Conservation (phyloP, 1,139 yeast genomes). For the Scheffersomyces lignicola region DNA sequence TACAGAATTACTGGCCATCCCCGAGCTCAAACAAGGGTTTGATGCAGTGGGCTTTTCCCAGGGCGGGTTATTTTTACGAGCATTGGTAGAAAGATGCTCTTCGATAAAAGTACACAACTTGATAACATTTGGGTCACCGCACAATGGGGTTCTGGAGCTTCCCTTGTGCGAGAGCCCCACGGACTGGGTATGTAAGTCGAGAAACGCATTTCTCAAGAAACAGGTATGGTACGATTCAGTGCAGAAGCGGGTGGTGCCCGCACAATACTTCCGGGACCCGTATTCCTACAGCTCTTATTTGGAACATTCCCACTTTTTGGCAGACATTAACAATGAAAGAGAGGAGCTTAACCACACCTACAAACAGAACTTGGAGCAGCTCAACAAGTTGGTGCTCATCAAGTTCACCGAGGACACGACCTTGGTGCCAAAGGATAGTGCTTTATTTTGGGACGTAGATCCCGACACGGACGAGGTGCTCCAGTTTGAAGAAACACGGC, state of each 20-base stretch:
- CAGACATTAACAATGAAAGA: conserved; percentile 65
- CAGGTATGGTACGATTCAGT: conserved; percentile 63
- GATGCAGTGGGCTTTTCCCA: conserved; percentile 82
- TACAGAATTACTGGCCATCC: conserved; percentile 34
- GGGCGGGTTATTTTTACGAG: conserved; percentile 75
- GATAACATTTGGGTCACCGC: conserved; percentile 81
- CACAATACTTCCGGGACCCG: conserved; percentile 72
- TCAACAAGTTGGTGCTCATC: conserved; percentile 59
- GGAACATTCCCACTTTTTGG: conserved; percentile 54
- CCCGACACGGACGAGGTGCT: conserved; percentile 39
- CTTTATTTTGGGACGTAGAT: conserved; percentile 64
- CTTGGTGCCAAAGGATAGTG: conserved; percentile 70
- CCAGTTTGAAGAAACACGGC: conserved; percentile 48
- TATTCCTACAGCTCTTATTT: conserved; percentile 47
- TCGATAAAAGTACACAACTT: conserved; percentile 52
- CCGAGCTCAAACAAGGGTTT: conserved; percentile 54
- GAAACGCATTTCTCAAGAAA: conserved; percentile 54
- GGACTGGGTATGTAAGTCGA: conserved; percentile 62
- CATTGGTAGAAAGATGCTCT: conserved; percentile 58
- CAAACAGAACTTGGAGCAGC: conserved; percentile 35
- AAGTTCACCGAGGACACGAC: conserved; percentile 63
- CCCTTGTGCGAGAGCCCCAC: conserved; percentile 54
- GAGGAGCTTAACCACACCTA: conserved; percentile 32
- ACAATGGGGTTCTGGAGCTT: conserved; percentile 71
- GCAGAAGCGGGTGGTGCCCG: conserved; percentile 63